These are phyloP conservation scores for Penicillium cosmopolitanum DNA, from an alignment of 495 filamentous ascomycete genomes.

Conservation along the genomic window DNA sequence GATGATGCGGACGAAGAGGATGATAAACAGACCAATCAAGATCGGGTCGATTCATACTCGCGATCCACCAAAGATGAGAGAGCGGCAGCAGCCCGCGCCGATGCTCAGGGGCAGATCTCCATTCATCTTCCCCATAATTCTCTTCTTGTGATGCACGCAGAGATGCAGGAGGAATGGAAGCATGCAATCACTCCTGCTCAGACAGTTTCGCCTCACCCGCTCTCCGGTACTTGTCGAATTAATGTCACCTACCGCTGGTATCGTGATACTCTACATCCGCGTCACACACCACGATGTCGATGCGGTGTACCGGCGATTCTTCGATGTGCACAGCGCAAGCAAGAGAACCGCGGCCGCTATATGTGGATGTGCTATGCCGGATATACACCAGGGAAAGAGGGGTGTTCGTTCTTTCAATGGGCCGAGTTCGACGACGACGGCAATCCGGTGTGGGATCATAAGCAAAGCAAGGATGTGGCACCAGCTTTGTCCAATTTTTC, in stretches of 20 bases:
- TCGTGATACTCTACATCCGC: conserved; percentile 72
- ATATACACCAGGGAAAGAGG: conserved; percentile 73
- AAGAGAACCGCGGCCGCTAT: conserved; percentile 74
- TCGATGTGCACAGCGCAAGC: conserved; percentile 76
- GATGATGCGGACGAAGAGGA: conserved; percentile 42
- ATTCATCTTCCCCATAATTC: conserved; percentile 95
- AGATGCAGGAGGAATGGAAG: conserved; percentile 66
- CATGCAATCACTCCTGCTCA: conserved; percentile 71
- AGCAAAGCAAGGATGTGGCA: conserved; percentile 23
- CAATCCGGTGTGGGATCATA: conserved; percentile 65
- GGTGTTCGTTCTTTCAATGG: conserved; percentile 86
- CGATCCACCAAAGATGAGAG: conserved; percentile 13
- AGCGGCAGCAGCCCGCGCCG: conserved; percentile 42
- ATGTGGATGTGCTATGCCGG: conserved; percentile 94
- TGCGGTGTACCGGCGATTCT: conserved; percentile 75
- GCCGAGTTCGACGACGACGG: conserved; percentile 88
- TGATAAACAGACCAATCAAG: conserved; percentile 9
- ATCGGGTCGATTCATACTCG: conserved; percentile 6
- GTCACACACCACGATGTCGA: conserved; percentile 56
- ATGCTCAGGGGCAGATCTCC: conserved; percentile 79
- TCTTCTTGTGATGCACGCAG: conserved; percentile 90
- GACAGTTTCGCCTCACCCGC: conserved; percentile 77
- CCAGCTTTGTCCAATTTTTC: conserved; percentile 39
- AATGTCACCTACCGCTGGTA: conserved; percentile 96
- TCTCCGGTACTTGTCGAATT: conserved; percentile 78